Base-by-base conservation (phyloP, 176 grass and related monocot genomes). In the Ananas comosus region DNA sequence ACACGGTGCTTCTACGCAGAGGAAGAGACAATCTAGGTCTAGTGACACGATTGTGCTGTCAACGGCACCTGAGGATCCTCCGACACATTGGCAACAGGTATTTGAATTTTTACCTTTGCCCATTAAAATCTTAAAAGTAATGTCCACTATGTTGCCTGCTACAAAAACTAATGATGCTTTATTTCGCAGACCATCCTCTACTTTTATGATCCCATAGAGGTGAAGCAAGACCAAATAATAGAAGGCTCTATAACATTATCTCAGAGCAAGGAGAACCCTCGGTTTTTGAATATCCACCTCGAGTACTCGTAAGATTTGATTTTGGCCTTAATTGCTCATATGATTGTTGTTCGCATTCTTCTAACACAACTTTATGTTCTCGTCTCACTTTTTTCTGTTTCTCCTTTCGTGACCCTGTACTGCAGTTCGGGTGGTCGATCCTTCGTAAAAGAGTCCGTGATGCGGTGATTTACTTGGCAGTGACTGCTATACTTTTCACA, bases 51-150 rank as follows among this genome's bases (percentile, higher is more conserved):
- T 96, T 82, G 51, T 96, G 42, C 70, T 96, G 50, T 96, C 91
- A 72, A 96, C 91, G 66, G 85, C 91, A 61, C 91, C 91, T 23
- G 91, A 96, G 76, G 83, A 91, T 64, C 76, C 84, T 51, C 85
- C 91, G 25, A 96, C 91, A 64, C 91, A 96, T 82, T 96, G 88
- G 88, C 88, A 88, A 51, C 91, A 96, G 82, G 91, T 88, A 79
- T 66, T 78, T 52, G 18, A 27, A 70, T 10, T 61, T 23, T 61
- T 49, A 49, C n/a, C 13, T 72, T 57, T 16, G 11, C 9, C 17
- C n/a, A 19, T 19, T 61, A 22, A 18, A 18, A 61, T 59, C 19
- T 16, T 59, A 7, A 59, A 21, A 18, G 7, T 42, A 42, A 42
- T 42, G 33, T 8, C 33, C 33, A 7, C 33, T 42, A 42, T 19